A percentile compares a stretch with the other conserved stretches of the same genome.
phyloP scores from a whole-genome alignment of 2,329 filamentous ascomycete genomes.

The Ilyonectria robusta region DNA sequence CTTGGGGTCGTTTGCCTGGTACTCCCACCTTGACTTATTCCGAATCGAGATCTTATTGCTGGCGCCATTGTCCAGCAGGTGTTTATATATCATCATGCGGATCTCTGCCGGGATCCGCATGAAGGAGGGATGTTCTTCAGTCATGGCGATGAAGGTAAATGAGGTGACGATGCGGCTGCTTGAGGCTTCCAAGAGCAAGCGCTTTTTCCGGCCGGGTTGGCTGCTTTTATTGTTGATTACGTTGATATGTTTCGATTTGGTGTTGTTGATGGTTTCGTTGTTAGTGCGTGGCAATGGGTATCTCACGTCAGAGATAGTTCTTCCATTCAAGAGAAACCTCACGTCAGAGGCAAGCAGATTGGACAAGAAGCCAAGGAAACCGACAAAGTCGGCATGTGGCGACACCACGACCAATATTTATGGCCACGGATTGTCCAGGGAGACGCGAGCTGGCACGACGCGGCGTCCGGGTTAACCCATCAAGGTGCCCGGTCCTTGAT shows the following conservation, averaged over 20 bases:
- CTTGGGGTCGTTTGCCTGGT: conserved; percentile 34
- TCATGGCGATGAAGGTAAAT: conserved; percentile 27
- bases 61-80: conserved; percentile 60
- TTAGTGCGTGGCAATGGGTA: conserved; percentile 7
- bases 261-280: conserved; percentile 21
- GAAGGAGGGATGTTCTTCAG: conserved; percentile 41
- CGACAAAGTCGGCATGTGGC: not conserved
- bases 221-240: conserved; percentile 5
- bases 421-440: conserved; percentile 19
- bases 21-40: conserved; percentile 51
- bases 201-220: not conserved
- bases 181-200: not conserved
- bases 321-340: conserved; percentile 6
- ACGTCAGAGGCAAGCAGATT: conserved; percentile 21
- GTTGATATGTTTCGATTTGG: conserved; percentile 15
- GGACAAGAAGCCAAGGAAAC: conserved; percentile 22
- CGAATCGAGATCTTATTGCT: conserved; percentile 57
- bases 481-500: conserved; percentile 45
- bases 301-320: conserved; percentile 40
- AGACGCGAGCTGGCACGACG: conserved; percentile 13
- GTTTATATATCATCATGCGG: conserved; percentile 60
- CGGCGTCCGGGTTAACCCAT: conserved; percentile 38
- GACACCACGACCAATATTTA: conserved; percentile 38
- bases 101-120: conserved; percentile 58
- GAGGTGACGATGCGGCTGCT: not conserved